Evolutionary conservation across 805 yeast genomes (phyloP), one percentile per base, ranked within the genome.

Genomic region (Saturnispora zaruensis): DNA sequence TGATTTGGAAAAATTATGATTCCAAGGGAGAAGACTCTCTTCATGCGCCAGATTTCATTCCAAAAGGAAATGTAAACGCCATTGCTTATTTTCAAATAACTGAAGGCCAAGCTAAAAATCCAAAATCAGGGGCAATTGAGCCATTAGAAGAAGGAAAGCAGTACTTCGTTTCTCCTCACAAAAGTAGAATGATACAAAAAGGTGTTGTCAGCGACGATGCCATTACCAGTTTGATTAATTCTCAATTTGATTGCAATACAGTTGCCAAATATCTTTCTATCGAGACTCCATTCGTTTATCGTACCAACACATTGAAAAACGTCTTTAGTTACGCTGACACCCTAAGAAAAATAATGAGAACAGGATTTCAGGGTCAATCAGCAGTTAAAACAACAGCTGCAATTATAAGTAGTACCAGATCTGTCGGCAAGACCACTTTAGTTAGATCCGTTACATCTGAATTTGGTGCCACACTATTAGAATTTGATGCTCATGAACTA

Each of bases 81-180:
- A 75, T 90, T 18, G 95, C 89, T 0, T 91, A 96, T 96, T 91
- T 89, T 65, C 78, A 77, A 56, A 76, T 91, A 2, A 71, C 77
- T 2, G 82, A 76, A 6, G 68, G 81, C 4, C 59, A 68, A 5
- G 74, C 74, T 3, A 70, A 64, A 2, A 42, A 46, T 18, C 52
- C 50, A 6, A 26, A 42, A 9, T 30, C 41, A 3, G 51, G 36
- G 4, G 60, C 66, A 2, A 64, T 59, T 4, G 57, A 58, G 3
- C 54, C 53, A 4, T 47, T 63, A 24, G 55, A 26, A 46, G 46
- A 21, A 5, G 61, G 53, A 6, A 44, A 51, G 11, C 83, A 79
- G 57, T 84, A 67, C 56, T 61, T 81, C 0, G 75, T 90, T 33
- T 89, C 85, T 62, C 81, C 95, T 0, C 54, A 71, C 0, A 76